Evolutionary conservation across 108 stramenopile species (phyloP), one percentile per base, ranked within the genome.

Genomic region (Aurantiochytrium sp.): DNA sequence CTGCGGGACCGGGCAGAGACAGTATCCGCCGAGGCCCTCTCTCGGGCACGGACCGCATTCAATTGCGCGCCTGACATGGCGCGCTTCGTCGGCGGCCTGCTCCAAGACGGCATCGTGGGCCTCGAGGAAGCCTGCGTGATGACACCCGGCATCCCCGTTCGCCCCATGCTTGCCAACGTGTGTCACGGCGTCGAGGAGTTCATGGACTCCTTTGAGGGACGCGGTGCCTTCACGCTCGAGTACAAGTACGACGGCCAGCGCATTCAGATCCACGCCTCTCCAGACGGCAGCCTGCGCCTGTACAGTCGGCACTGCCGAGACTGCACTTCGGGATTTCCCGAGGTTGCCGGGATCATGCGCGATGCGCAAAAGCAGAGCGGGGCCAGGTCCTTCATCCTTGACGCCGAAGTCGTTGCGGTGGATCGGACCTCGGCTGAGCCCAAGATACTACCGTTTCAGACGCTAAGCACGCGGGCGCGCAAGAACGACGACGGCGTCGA

Each of bases 221-320:
- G 91, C 86, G 87, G 90, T 27, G 27, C 68, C 1, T 98, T 99
- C 90, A 99, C 99, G 8, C 97, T 96, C 90, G 99, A 99, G 91
- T 98, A 93, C 95, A 99, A 99, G 94, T 99, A 99, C 92, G 98
- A 99, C 90, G 99, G 98, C 53, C 98, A 99, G 91, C 93, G 99
- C 41, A 97, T 97, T 4, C 98, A 98, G 92, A 91, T 99, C 50
- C 99, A 99, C 93, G 93, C 96, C 87, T 87, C 89, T 31, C 65
- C 87, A n/a, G 19, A 36, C 10, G 42, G 69, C 24, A 10, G 17
- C 8, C 27, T 19, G 5, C n/a, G 32, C 55, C 92, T 98, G 37
- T 99, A 98, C 89, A 96, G 95, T 31, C 94, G 99, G 27, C 96
- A 96, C 85, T 89, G 94, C n/a, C 94, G 97, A 92, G 96, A 98